Percentiles rank a stretch among this genome's conserved stretches.
These are phyloP conservation scores for Hordeum pubiflorum DNA, from an alignment of 202 grass and related monocot genomes.

Conservation along the genomic window DNA sequence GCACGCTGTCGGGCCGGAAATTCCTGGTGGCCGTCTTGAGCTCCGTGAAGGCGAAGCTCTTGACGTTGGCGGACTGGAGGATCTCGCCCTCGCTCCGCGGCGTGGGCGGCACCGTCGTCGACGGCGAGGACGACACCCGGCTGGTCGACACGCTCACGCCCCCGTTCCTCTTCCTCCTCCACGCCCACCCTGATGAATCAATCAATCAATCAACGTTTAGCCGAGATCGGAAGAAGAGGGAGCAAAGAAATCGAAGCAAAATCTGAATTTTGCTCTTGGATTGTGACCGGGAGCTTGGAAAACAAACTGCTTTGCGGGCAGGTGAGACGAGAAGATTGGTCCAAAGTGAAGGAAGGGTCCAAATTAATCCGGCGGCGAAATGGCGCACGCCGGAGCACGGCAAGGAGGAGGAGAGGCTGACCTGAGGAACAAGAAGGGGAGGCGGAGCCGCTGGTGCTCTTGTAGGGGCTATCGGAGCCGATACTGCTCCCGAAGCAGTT, in stretches of 20 bases:
- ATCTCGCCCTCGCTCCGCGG: conserved; percentile 75
- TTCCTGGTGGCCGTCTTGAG: conserved; percentile 54
- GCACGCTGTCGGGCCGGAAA: conserved; percentile 69
- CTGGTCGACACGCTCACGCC: conserved; percentile 46
- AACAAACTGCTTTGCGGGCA: not conserved
- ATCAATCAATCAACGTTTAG: not conserved
- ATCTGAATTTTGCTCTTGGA: not conserved
- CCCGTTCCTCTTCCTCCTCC: conserved; percentile 5
- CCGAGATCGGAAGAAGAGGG: not conserved
- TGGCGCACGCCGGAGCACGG: not conserved
- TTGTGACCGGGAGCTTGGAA: not conserved
- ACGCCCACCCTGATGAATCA: not conserved
- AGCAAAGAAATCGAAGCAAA: not conserved
- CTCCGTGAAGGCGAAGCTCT: conserved; percentile 75
- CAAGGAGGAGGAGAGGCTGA: not conserved
- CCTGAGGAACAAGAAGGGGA: conserved; percentile 16
- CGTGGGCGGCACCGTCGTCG: conserved; percentile 28
- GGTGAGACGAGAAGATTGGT: not conserved
- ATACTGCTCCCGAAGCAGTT: conserved; percentile 56
- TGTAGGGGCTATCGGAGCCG: conserved; percentile 26
- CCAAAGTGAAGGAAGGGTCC: not conserved
- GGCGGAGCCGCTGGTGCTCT: not conserved
- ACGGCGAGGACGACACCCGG: conserved; percentile 38
- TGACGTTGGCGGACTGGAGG: conserved; percentile 55
- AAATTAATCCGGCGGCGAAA: not conserved